These are phyloP conservation scores for Boechera retrofracta DNA, from an alignment of 345 rosid species.

Conservation along the genomic window DNA sequence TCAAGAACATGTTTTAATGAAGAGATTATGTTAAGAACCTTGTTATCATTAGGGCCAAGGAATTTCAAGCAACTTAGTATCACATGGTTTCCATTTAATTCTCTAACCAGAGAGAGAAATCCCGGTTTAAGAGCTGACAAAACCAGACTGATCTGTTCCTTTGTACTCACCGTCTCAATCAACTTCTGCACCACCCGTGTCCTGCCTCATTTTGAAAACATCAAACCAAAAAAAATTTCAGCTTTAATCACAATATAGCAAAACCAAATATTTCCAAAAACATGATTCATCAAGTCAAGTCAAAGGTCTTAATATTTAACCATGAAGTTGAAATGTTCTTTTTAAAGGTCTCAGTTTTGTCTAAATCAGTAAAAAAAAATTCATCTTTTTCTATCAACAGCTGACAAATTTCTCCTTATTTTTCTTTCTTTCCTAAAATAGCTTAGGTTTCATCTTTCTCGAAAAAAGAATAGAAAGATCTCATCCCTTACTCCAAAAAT, in stretches of 20 bases:
- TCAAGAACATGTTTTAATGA: background rate
- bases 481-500: conserved; percentile 5
- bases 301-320: conserved; percentile 5
- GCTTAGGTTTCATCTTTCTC: conserved; percentile 31
- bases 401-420: background rate
- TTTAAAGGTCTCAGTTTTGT: conserved; percentile 6
- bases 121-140: conserved; percentile 63
- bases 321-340: conserved; percentile 5
- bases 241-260: conserved; percentile 29
- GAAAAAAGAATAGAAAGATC: conserved; percentile 32
- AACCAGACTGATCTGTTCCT: conserved; percentile 59
- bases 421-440: conserved; percentile 14
- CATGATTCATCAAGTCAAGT: conserved; percentile 20
- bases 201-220: conserved; percentile 42
- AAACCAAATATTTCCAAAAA: conserved; percentile 26
- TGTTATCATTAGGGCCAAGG: conserved; percentile 62
- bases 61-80: conserved; percentile 67
- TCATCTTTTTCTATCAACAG: conserved; percentile 19
- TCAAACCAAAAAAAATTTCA: conserved; percentile 18
- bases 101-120: conserved; percentile 61
- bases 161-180: conserved; percentile 70
- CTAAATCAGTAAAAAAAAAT: conserved; percentile 32
- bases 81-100: conserved; percentile 79
- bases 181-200: conserved; percentile 77
- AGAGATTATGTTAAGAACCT: conserved; percentile 46